These are phyloP conservation scores for Aurantiochytrium sp. DNA, from an alignment of 108 stramenopile genomes.

Conservation along the genomic window DNA sequence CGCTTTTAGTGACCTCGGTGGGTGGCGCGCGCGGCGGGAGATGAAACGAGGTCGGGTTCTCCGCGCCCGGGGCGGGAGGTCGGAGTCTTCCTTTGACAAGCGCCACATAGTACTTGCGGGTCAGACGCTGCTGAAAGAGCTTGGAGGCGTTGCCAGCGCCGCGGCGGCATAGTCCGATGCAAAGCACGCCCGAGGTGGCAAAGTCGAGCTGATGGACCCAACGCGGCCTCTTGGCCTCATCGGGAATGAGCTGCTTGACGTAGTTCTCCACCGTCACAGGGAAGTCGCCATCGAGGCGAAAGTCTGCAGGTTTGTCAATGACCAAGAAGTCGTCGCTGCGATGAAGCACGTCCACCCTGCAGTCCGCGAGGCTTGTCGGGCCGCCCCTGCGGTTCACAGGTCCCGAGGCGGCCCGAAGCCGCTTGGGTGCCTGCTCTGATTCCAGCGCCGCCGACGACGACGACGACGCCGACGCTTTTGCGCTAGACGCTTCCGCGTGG, in stretches of 20 bases:
- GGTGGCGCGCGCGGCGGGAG: background rate
- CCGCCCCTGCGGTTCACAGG: background rate
- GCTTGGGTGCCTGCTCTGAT: too few species aligned
- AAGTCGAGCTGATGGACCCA: constrained; percentile 41
- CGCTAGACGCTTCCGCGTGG: too few species aligned
- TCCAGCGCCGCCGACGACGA: background rate
- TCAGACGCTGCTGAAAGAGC: constrained; percentile 7
- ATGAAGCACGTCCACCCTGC: background rate
- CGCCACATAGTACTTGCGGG: constrained; percentile 31
- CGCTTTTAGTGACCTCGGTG: background rate
- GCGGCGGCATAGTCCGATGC: constrained; percentile 15
- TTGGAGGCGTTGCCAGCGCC: background rate
- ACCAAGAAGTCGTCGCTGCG: constrained; percentile 11
- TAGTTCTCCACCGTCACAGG: constrained; percentile 35
- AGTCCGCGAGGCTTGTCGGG: background rate
- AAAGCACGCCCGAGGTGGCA: constrained; percentile 40
- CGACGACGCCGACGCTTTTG: too few species aligned
- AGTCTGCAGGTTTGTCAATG: constrained; percentile 39
- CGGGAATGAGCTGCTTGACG: background rate
- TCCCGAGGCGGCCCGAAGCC: too few species aligned
- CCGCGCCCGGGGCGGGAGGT: background rate
- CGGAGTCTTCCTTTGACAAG: constrained; percentile 27
- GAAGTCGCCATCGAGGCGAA: constrained; percentile 38
- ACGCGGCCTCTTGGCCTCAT: background rate
- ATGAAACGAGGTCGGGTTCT: background rate